Evolutionary conservation across 1,139 yeast genomes (phyloP), one percentile per base, ranked within the genome.

Genomic region (Pichia cactophila): DNA sequence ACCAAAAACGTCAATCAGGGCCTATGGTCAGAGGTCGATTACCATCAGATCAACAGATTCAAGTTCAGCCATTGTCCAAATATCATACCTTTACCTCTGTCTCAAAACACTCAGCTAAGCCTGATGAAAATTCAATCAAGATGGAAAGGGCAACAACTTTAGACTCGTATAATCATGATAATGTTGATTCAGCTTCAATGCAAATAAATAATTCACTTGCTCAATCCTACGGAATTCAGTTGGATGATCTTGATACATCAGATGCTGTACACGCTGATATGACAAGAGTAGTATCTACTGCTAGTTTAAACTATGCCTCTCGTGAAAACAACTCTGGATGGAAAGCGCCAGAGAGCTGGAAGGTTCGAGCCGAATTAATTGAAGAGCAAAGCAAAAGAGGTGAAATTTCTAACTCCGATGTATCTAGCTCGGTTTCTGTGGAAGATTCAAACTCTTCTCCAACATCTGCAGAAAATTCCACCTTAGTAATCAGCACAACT

Each of bases 331-430:
- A 54, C 38, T 47, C 60, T 6, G 47, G 49, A 28, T 64, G 68
- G 68, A 57, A 43, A 46, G 61, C 68, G 16, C 68, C 68, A 11
- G 67, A 63, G 33, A 59, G 64, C 43, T 64, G 68, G 68, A 63
- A 64, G 46, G 68, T 64, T 26, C 61, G 50, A 41, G 33, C 46
- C 35, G 56, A 49, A 29, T 16, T 35, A 4, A 26, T 10, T 40
- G 42, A 40, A n/a, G 28, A 40, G 26, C 33, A 14, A 40, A 29
- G n/a, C 28, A 47, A 48, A 35, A 4, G 23, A 12, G 41, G 31
- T 26, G n/a, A 42, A 12, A 12, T 33, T 20, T 10, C 20, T 2
- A 42, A 49, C 2, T 33, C 43, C 7, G 49, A 49, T 41, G 5
- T 28, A 12, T 36, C 46, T 12, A 40, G 47, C 16, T 12, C 47